Percentiles rank a stretch among this genome's conserved stretches.
Conservation (phyloP, 2,329 filamentous ascomycete species). For the Diaporthe sp. region DNA sequence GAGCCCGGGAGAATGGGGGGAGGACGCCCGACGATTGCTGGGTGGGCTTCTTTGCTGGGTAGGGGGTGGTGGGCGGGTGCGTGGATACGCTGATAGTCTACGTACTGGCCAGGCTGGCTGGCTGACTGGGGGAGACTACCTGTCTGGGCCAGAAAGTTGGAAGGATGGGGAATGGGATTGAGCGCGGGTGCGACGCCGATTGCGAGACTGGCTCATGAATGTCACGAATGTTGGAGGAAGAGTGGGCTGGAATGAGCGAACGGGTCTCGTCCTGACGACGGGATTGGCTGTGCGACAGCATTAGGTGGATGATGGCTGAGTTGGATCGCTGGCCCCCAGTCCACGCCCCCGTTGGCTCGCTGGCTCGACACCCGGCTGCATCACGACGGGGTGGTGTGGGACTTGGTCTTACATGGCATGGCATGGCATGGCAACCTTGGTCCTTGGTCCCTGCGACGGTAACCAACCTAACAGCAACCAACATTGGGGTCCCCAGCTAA, state of each 20-base stretch:
- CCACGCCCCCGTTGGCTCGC: constrained; percentile 27
- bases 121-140: constrained; percentile 10
- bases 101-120: constrained; percentile 13
- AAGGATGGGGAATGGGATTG: constrained; percentile 39
- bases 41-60: constrained; percentile 11
- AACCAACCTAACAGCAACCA: neutral
- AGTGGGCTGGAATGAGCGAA: constrained; percentile 36
- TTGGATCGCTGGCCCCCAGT: constrained; percentile 23
- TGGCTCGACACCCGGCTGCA: constrained; percentile 28
- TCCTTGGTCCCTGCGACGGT: constrained; percentile 2
- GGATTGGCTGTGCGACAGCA: constrained; percentile 38
- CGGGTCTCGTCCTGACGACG: constrained; percentile 9
- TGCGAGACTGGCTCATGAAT: constrained; percentile 35
- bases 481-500: neutral
- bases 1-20: constrained; percentile 32
- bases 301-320: constrained; percentile 33
- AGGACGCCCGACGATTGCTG: constrained; percentile 34
- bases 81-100: constrained; percentile 8
- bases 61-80: constrained; percentile 23
- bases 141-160: constrained; percentile 21
- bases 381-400: constrained; percentile 32
- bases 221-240: constrained; percentile 32
- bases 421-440: constrained; percentile 27
- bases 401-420: constrained; percentile 33
- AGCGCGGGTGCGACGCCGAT: constrained; percentile 37